Base-by-base conservation (phyloP, 805 yeast genomes). In the Candida pseudofarinosa region DNA sequence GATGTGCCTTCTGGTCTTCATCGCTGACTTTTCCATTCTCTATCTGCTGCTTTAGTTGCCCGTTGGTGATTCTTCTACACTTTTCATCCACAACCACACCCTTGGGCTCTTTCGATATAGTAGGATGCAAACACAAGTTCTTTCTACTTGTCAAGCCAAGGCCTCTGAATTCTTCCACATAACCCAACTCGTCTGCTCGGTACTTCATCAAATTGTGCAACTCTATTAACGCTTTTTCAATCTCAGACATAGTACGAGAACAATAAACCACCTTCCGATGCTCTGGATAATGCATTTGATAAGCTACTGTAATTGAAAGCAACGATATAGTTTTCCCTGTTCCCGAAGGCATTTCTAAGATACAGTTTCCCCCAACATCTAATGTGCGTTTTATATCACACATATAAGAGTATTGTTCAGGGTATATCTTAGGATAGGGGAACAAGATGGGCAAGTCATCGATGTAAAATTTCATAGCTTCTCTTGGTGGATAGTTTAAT, bases 211-310 rank as follows among this genome's bases (percentile, higher is more conserved):
- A 73, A 43, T 79, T 81, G 48, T 86, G 82, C 70, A 93, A 73
- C 69, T 93, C 99, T 5, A 91, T 88, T 58, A 93, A 69, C 0
- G 99, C 97, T 66, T 93, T 93, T 67, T 93, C 99, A 60, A 93
- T 93, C 68, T 93, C 99, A 8, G 97, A 88, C 98, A 93, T 93
- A 28, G 99, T 93, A 76, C 99, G 98, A 4, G 99, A 93, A 64
- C 99, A 93, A 65, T 93, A 93, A 4, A 93, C 88, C 51, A 93
- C 82, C 72, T 91, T 93, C 14, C 96, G 69, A 58, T 88, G 96
- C 56, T 91, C 97, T 7, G 97, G 95, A 60, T 91, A 90, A 71
- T 78, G 79, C 87, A 88, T 81, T 62, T 93, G 99, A 63, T 93
- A 93, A 12, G 99, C 96, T 37, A 93, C 88, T 0, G 98, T 88